A percentile compares a stretch with the other conserved stretches of the same genome.
Conservation (phyloP, 148 eudicot genomes). For the Vaccinium darrowii region DNA sequence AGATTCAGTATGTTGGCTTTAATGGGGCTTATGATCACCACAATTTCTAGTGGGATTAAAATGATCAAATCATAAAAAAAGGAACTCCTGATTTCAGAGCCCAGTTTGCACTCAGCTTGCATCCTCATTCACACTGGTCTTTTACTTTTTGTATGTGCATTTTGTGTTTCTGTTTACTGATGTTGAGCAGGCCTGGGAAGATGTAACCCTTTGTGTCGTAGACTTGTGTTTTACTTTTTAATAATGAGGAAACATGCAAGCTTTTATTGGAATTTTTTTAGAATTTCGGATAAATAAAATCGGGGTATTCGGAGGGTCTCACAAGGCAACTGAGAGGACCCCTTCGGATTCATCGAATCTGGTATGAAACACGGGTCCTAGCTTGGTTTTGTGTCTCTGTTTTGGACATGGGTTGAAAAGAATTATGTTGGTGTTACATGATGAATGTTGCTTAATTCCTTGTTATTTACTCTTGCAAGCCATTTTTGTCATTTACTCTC, state of each 20-base stretch:
- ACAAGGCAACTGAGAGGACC: too few relatives aligned
- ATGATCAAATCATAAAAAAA: constrained; percentile 31
- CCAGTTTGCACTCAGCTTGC: background rate
- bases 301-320: too few relatives aligned
- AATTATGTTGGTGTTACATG: background rate
- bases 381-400: too few relatives aligned
- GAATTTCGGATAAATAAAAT: too few relatives aligned
- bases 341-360: too few relatives aligned
- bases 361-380: too few relatives aligned
- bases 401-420: background rate
- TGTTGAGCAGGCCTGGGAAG: too few relatives aligned
- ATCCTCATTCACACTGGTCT: background rate
- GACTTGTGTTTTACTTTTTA: too few relatives aligned
- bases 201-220: background rate
- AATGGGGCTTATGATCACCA: constrained; percentile 49
- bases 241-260: background rate
- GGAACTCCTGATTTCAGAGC: background rate
- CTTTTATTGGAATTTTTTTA: background rate
- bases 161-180: too few relatives aligned
- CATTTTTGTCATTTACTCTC: background rate
- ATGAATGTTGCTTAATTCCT: background rate
- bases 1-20: constrained; percentile 56
- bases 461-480: background rate
- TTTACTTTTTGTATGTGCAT: background rate
- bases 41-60: constrained; percentile 55